Conservation (phyloP, 2,329 filamentous ascomycete genomes). For the Diaporthe batatas region DNA sequence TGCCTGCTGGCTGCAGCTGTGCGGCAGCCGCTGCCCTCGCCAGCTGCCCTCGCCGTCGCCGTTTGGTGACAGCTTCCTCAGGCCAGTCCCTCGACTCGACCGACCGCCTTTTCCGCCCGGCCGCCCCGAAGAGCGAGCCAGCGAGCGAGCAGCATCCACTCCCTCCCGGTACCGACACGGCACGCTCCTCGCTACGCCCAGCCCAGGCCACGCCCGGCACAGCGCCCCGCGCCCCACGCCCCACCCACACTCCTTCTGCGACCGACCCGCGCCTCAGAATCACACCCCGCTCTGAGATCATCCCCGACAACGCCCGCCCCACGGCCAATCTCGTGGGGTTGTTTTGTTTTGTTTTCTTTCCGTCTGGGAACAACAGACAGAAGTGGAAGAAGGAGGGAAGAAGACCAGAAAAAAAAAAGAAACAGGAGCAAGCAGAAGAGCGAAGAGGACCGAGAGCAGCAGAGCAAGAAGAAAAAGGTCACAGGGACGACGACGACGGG, state of each 20-base stretch:
- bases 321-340: constrained; percentile 25
- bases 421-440: neutral
- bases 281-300: constrained; percentile 42
- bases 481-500: neutral
- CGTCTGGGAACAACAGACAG: neutral
- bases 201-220: constrained; percentile 19
- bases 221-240: constrained; percentile 32
- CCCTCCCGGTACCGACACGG: neutral
- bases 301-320: constrained; percentile 30
- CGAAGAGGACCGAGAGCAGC: neutral
- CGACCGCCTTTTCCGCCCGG: too few species aligned
- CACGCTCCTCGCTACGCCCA: neutral
- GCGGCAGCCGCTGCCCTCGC: neutral
- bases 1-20: neutral
- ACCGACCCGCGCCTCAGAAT: constrained; percentile 23
- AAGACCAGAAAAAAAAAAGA: neutral
- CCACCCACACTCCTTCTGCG: neutral
- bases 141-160: too few species aligned
- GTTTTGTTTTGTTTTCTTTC: neutral
- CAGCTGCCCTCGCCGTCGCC: neutral
- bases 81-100: neutral
- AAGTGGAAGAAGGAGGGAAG: too few species aligned
- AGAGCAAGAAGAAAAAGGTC: neutral
- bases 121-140: too few species aligned
- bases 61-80: neutral